A percentile compares a stretch with the other conserved stretches of the same genome.
phyloP scores from a whole-genome alignment of 1,284 basidiomycete species.

The Sanghuangporus baumii region DNA sequence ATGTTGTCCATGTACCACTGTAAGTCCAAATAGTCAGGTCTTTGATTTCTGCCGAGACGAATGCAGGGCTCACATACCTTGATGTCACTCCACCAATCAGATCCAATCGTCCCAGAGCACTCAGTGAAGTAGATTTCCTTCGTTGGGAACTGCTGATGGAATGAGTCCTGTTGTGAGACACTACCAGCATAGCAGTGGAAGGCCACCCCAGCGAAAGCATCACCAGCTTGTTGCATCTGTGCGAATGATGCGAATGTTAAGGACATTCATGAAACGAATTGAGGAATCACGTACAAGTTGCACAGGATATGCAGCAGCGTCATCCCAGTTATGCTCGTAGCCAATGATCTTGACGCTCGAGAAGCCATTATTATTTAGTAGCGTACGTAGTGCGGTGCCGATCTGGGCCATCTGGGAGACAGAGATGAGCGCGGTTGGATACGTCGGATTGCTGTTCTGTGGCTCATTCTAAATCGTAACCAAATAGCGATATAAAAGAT shows the following conservation, averaged over 20 bases:
- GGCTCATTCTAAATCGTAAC: conserved; percentile 37
- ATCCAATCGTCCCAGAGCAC: conserved; percentile 43
- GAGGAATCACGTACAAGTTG: conserved; percentile 24
- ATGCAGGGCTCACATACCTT: conserved; percentile 39
- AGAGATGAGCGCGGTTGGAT: conserved; percentile 43
- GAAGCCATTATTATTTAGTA: conserved; percentile 46
- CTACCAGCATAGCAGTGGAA: conserved; percentile 48
- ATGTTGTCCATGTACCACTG: conserved; percentile 75
- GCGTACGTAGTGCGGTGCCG: conserved; percentile 36
- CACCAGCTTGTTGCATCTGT: conserved; percentile 43
- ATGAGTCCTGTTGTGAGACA: conserved; percentile 35
- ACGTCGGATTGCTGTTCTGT: conserved; percentile 46
- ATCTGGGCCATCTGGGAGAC: conserved; percentile 40
- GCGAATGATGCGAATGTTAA: conserved; percentile 1
- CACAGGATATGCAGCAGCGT: conserved; percentile 41
- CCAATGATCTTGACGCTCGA: conserved; percentile 43
- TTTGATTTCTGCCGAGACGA: neutral
- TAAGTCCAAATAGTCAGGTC: conserved; percentile 14
- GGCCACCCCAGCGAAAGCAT: conserved; percentile 41
- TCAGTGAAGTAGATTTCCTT: conserved; percentile 51
- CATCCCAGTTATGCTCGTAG: conserved; percentile 49
- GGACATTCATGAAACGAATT: neutral
- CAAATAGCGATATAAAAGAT: neutral
- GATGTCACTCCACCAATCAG: conserved; percentile 77
- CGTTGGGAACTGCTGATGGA: conserved; percentile 38